A percentile compares a stretch with the other conserved stretches of the same genome.
These are phyloP conservation scores for Cystobasidium tubakii DNA, from an alignment of 768 basidiomycete genomes.

Conservation along the genomic window DNA sequence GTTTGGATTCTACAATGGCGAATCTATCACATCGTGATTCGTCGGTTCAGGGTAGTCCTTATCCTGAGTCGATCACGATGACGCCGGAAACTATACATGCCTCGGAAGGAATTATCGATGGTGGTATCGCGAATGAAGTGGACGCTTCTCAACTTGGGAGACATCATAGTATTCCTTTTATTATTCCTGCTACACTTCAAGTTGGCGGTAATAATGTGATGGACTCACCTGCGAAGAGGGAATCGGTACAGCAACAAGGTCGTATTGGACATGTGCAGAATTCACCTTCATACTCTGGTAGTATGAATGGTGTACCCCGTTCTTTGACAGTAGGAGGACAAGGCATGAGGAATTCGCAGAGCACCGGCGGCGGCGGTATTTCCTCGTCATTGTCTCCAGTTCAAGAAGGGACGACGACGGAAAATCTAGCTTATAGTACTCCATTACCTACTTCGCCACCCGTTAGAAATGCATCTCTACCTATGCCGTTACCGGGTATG, in stretches of 20 bases:
- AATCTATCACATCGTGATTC: neutral
- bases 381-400: too few relatives aligned
- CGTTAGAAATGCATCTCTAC: neutral
- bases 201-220: too few relatives aligned
- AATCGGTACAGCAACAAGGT: too few relatives aligned
- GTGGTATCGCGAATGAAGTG: neutral
- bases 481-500: neutral
- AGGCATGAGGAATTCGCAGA: neutral
- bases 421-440: neutral
- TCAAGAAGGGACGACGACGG: too few relatives aligned
- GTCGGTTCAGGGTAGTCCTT: neutral
- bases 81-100: neutral
- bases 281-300: neutral
- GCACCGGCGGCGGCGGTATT: neutral
- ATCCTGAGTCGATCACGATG: neutral
- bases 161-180: neutral
- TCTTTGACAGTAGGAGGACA: neutral
- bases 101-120: too few relatives aligned
- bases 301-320: neutral
- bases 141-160: neutral
- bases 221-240: too few relatives aligned
- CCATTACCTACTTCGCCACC: neutral
- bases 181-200: neutral
- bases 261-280: neutral
- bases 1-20: neutral